Evolutionary conservation across 345 rosid species (phyloP).

Genomic region (Pseudoturritis turrita): DNA sequence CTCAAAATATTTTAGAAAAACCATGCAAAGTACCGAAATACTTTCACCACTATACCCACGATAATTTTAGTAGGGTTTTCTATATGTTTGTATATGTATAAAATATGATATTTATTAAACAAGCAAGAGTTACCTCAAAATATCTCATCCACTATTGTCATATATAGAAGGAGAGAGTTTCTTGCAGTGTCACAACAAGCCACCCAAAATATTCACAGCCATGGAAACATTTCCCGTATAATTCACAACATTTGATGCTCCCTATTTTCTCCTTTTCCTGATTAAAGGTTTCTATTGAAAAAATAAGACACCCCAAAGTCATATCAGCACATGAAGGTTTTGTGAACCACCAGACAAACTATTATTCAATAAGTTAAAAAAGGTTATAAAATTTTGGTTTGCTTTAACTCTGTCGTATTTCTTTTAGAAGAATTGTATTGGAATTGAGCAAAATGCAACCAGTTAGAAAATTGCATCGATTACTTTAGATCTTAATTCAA

Average conservation of each 20-base stretch:
- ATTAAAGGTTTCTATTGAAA: not conserved
- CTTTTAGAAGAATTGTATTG: not conserved
- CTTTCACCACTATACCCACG: not conserved
- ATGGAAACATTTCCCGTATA: conserved; percentile 12
- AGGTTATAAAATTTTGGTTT: not conserved
- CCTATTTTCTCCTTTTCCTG: not conserved
- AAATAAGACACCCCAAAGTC: conserved; percentile 2
- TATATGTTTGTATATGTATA: not conserved
- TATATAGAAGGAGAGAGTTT: not conserved
- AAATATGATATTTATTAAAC: not conserved
- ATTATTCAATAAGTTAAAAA: not conserved
- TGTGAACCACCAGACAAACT: conserved; percentile 5
- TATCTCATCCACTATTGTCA: not conserved
- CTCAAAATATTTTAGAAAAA: no score
- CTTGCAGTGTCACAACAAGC: conserved; percentile 5
- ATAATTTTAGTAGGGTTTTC: not conserved
- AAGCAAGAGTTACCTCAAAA: not conserved
- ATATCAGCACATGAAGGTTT: not conserved
- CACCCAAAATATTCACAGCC: conserved; percentile 4
- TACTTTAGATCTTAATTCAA: not conserved
- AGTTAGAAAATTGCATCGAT: not conserved
- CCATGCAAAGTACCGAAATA: no score
- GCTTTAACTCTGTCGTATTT: not conserved
- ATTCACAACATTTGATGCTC: conserved; percentile 9
- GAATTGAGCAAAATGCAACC: not conserved